Percentiles rank a stretch among this genome's conserved stretches.
phyloP scores from a whole-genome alignment of 2,329 filamentous ascomycete species.

The Trichoderma sp. region DNA sequence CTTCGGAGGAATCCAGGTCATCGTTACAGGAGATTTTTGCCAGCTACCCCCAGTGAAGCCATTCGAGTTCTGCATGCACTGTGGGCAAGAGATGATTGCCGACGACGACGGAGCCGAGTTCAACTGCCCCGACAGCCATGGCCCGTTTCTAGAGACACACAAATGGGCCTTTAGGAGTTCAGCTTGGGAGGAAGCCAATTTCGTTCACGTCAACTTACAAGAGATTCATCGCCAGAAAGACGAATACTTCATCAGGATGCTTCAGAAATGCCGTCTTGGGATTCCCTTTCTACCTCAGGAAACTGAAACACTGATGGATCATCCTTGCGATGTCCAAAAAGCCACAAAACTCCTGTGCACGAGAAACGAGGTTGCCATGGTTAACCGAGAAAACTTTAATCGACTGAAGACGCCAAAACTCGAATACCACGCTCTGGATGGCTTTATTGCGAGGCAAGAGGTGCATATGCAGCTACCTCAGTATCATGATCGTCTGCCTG shows the following conservation, averaged over 20 bases:
- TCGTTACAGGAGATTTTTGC: conserved; percentile 50
- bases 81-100: conserved; percentile 26
- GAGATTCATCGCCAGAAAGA: conserved; percentile 60
- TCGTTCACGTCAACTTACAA: conserved; percentile 52
- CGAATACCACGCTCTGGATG: conserved; percentile 7
- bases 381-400: neutral
- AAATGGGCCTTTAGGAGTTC: conserved; percentile 61
- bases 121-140: conserved; percentile 4
- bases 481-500: neutral
- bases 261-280: conserved; percentile 17
- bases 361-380: neutral
- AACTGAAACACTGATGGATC: neutral
- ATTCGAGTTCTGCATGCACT: conserved; percentile 37
- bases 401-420: neutral
- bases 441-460: neutral
- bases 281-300: neutral
- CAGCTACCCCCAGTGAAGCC: conserved; percentile 59
- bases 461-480: neutral
- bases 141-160: conserved; percentile 40
- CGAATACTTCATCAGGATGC: conserved; percentile 20
- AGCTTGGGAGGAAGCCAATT: conserved; percentile 56
- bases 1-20: conserved; percentile 30
- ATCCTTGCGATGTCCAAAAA: conserved; percentile 15
- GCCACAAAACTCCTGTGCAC: conserved; percentile 16
- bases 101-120: conserved; percentile 1